Evolutionary conservation across 768 basidiomycete genomes (phyloP), one percentile per base, ranked within the genome.

Genomic region (Boletus tomentosulus): DNA sequence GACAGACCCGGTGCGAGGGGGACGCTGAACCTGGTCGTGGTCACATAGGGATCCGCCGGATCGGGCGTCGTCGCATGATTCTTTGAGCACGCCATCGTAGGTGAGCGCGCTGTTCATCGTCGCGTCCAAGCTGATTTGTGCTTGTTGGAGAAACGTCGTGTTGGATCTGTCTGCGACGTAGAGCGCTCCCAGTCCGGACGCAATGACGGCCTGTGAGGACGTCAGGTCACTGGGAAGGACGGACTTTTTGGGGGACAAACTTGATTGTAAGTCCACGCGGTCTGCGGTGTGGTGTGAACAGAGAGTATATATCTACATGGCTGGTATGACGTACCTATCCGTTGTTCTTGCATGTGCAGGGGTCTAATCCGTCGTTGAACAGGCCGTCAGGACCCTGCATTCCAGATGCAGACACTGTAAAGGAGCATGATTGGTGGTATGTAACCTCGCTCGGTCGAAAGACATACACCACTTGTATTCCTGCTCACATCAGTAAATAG

Each of bases 251-350:
- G 9, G 9, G 12, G 39, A 16, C 57, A 37, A 55, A 78, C 80
- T 61, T 82, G 81, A 57, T 83, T 82, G 60, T 83, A 83, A 0
- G 77, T 81, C 82, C 82, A 82, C 2, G 80, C 75, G 4, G 80
- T 82, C 77, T 80, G 54, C 16, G 41, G 34, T 43, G 41, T 2
- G 16, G 51, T 12, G 30, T 51, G 12, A 59, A 46, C 11, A 12
- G 13, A 12, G 4, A 31, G 49, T 12, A 28, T 5, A 30, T 8
- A 30, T 30, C 10, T 6, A 30, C 24, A n/a, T 15, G 27, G 22
- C 8, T 10, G 7, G 0, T 2, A 15, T 34, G 35, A 52, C 58
- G 24, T 27, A 62, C 68, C 58, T 43, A 34, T 9, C 59, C 57
- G 37, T 69, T 71, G 58, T 71, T 71, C 50, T 60, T 16, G 53